These are phyloP conservation scores for Rhizophagus prolifer DNA, from an alignment of 192 early-diverging fungal genomes.

Conservation along the genomic window DNA sequence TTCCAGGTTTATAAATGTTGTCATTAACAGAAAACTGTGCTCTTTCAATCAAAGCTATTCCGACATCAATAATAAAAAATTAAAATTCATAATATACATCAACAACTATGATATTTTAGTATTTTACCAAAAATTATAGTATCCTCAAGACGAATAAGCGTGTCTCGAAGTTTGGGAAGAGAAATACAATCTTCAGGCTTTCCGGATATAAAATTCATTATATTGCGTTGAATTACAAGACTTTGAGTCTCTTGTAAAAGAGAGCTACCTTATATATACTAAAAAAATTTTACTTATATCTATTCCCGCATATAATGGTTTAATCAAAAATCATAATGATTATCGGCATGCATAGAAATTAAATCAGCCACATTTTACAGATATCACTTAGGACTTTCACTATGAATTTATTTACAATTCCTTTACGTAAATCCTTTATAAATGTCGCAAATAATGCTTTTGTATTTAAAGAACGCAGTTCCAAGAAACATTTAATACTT, in stretches of 20 bases:
- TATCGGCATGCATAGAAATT: too few relatives aligned
- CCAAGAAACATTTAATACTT: not conserved
- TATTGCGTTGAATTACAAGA: not conserved
- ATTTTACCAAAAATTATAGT: constrained; percentile 84
- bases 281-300: too few relatives aligned
- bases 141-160: constrained; percentile 92
- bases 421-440: not conserved
- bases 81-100: not conserved
- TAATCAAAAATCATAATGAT: too few relatives aligned
- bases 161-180: constrained; percentile 56
- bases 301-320: too few relatives aligned
- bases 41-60: constrained; percentile 87
- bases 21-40: constrained; percentile 87
- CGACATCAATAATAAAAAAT: constrained; percentile 1
- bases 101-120: not conserved
- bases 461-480: not conserved
- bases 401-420: not conserved
- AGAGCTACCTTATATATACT: not conserved
- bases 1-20: constrained; percentile 71
- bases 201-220: constrained; percentile 24
- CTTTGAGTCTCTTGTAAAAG: not conserved
- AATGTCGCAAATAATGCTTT: not conserved
- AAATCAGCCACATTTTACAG: too few relatives aligned
- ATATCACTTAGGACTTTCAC: not conserved
- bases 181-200: constrained; percentile 1